Evolutionary conservation across 192 early-diverging fungal species (phyloP).

Genomic region (Diversispora eburnea): DNA sequence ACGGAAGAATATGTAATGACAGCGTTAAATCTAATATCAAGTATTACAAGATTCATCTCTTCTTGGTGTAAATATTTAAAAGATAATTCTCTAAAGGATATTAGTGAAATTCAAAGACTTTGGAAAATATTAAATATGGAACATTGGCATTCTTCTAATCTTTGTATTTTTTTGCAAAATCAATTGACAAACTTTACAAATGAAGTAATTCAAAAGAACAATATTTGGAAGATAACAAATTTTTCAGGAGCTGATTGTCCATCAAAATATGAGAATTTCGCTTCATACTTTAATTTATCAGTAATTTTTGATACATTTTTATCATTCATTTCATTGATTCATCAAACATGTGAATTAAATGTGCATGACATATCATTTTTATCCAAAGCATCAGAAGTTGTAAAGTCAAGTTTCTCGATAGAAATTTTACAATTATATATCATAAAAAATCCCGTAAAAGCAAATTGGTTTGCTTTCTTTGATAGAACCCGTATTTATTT

Average conservation of each 20-base stretch:
- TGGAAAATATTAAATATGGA: constrained; percentile 14
- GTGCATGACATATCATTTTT: background rate
- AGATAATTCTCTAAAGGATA: constrained; percentile 15
- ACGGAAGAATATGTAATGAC: constrained; percentile 14
- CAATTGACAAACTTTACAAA: background rate
- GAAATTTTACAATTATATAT: background rate
- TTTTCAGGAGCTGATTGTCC: constrained; percentile 22
- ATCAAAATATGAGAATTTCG: background rate
- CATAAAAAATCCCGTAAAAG: background rate
- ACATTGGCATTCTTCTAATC: background rate
- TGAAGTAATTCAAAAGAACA: background rate
- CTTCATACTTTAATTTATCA: background rate
- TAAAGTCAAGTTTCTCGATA: background rate
- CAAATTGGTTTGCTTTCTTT: constrained; percentile 27
- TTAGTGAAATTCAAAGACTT: background rate
- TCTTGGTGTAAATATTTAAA: constrained; percentile 24
- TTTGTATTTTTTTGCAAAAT: background rate
- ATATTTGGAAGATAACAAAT: constrained; percentile 24
- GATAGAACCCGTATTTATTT: constrained; percentile 13
- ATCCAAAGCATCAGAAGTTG: background rate
- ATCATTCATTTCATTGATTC: constrained; percentile 8
- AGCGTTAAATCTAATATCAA: constrained; percentile 16
- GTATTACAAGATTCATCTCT: constrained; percentile 12
- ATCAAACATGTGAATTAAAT: background rate
- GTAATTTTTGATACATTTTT: constrained; percentile 1